Evolutionary conservation across 371 early-diverging fungal genomes (phyloP).

Genomic region (Gilbertella persicaria): DNA sequence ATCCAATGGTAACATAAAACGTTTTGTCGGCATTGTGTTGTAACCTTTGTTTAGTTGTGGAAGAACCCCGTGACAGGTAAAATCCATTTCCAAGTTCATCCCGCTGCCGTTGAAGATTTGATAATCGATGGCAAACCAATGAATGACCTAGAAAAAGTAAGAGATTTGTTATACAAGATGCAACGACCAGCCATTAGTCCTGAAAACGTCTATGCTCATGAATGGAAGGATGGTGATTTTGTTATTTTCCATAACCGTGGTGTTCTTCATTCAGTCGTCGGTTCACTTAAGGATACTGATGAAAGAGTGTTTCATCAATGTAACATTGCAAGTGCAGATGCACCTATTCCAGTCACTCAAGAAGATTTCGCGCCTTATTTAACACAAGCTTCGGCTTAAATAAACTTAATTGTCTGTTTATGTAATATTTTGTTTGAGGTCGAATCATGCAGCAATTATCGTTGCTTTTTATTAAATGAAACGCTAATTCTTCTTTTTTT

Average conservation of each 20-base stretch:
- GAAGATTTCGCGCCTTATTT: constrained; percentile 46
- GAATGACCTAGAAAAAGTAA: constrained; percentile 46
- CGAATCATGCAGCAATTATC: too few species aligned
- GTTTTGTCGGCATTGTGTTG: too few species aligned
- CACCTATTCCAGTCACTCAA: constrained; percentile 44
- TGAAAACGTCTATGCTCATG: constrained; percentile 50
- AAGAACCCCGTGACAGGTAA: constrained; percentile 53
- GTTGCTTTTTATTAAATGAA: too few species aligned
- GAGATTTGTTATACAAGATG: constrained; percentile 43
- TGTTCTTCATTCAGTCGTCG: constrained; percentile 49
- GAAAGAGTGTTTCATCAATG: constrained; percentile 51
- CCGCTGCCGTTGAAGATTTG: constrained; percentile 46
- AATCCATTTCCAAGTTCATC: constrained; percentile 53
- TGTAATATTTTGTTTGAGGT: too few species aligned
- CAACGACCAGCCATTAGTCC: constrained; percentile 51
- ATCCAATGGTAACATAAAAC: constrained; percentile 45
- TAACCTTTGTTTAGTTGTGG: constrained; percentile 35
- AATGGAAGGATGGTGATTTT: constrained; percentile 53
- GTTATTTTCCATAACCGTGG: constrained; percentile 56
- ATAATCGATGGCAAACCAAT: constrained; percentile 54
- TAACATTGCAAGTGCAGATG: constrained; percentile 45
- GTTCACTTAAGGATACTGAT: constrained; percentile 43
- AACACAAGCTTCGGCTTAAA: constrained; percentile 8
- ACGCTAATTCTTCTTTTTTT: too few species aligned
- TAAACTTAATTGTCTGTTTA: background rate